A percentile compares a stretch with the other conserved stretches of the same genome.
phyloP scores from a whole-genome alignment of 1,139 yeast species.

The Hyphopichia pseudoburtonii region DNA sequence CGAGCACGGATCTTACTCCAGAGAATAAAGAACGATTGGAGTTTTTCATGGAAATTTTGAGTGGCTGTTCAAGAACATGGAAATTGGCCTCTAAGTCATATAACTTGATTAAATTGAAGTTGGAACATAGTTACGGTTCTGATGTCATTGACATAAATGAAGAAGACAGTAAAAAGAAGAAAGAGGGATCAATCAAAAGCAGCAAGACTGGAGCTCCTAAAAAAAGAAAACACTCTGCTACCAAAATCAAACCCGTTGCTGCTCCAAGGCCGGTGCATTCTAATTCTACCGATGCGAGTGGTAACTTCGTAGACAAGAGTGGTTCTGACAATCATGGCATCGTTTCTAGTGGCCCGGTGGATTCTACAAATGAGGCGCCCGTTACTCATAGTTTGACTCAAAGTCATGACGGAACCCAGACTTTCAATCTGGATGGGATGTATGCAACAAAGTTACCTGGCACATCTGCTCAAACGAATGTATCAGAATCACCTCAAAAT shows the following conservation, averaged over 20 bases:
- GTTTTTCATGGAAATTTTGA: conserved; percentile 39
- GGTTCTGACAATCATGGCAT: background rate
- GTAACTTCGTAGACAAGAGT: background rate
- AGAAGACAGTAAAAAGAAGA: background rate
- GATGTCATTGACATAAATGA: conserved; percentile 9
- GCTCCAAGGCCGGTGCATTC: no score
- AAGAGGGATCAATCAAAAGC: background rate
- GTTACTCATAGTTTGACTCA: no score
- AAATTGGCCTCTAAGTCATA: conserved; percentile 49
- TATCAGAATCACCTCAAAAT: background rate
- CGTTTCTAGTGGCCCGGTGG: background rate
- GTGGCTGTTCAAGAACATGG: conserved; percentile 48
- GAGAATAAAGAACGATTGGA: conserved; percentile 28
- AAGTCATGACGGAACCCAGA: no score
- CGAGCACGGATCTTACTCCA: conserved; percentile 25
- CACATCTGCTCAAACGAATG: no score
- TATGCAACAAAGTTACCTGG: background rate
- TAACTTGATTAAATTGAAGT: conserved; percentile 29
- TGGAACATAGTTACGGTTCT: conserved; percentile 9
- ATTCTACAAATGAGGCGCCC: background rate
- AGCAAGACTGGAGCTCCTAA: background rate
- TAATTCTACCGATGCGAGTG: background rate
- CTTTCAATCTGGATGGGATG: background rate
- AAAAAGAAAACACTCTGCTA: background rate
- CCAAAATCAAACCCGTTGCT: background rate